A percentile compares a stretch with the other conserved stretches of the same genome.
Evolutionary conservation across 495 filamentous ascomycete genomes (phyloP).

Genomic region (Hypoxylon crocopeplum): DNA sequence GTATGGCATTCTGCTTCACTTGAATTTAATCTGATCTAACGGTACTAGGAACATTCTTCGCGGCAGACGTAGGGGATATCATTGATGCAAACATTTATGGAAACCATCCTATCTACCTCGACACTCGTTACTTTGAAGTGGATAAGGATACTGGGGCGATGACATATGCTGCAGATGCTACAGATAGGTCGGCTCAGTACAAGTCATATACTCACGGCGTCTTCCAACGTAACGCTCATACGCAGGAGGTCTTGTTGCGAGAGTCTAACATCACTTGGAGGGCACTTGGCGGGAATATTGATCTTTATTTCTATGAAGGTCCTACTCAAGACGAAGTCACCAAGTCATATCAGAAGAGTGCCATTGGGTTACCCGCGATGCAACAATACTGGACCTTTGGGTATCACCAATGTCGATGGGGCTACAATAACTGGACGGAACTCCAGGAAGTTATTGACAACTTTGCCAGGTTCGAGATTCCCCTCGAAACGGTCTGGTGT

Average conservation of each 20-base stretch:
- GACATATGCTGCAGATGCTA: conserved; percentile 60
- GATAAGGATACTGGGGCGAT: conserved; percentile 56
- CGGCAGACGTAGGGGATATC: conserved; percentile 70
- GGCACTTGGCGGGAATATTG: conserved; percentile 77
- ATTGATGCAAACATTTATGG: conserved; percentile 80
- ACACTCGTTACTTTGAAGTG: conserved; percentile 72
- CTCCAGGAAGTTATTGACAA: conserved; percentile 80
- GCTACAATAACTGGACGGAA: conserved; percentile 76
- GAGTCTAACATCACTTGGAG: conserved; percentile 78
- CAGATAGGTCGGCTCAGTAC: conserved; percentile 62
- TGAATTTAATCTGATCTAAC: conserved; percentile 32
- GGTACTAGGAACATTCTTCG: conserved; percentile 66
- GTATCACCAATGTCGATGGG: conserved; percentile 85
- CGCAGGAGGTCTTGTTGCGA: conserved; percentile 73
- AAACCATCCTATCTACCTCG: conserved; percentile 82
- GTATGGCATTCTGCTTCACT: conserved; percentile 47
- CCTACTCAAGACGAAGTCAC: conserved; percentile 73
- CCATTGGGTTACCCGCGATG: conserved; percentile 78
- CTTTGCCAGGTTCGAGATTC: conserved; percentile 74
- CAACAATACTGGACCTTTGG: conserved; percentile 90
- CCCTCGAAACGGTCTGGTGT: conserved; percentile 81
- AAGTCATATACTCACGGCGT: conserved; percentile 79
- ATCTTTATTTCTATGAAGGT: conserved; percentile 84
- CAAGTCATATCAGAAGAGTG: conserved; percentile 71
- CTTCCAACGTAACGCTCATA: conserved; percentile 79